A percentile compares a stretch with the other conserved stretches of the same genome.
These are phyloP conservation scores for Chaetomiaceae sp. DNA, from an alignment of 2,329 filamentous ascomycete genomes.

Conservation along the genomic window DNA sequence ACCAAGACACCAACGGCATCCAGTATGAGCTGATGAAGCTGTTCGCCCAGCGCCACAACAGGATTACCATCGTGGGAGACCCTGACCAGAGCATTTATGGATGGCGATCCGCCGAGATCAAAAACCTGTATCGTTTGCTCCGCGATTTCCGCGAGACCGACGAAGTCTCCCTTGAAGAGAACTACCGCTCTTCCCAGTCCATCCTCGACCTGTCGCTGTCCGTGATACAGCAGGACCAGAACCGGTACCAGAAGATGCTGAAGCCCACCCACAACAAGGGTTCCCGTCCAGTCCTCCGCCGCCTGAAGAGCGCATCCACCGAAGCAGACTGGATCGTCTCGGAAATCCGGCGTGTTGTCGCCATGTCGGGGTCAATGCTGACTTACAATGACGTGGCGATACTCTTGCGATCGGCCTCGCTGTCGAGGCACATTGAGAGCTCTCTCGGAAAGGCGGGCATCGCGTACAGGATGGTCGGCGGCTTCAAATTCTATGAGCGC, in stretches of 20 bases:
- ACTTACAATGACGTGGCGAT: conserved; percentile 77
- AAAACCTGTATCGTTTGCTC: conserved; percentile 77
- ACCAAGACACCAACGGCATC: conserved; percentile 92
- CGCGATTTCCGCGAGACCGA: conserved; percentile 71
- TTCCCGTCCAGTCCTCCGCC: conserved; percentile 74
- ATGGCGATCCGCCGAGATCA: conserved; percentile 88
- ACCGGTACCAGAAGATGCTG: conserved; percentile 73
- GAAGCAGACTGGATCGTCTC: conserved; percentile 88
- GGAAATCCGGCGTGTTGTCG: conserved; percentile 68
- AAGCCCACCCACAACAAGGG: conserved; percentile 77
- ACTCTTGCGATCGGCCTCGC: conserved; percentile 73
- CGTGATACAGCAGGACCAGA: conserved; percentile 85
- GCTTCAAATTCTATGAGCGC: conserved; percentile 86
- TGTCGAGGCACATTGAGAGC: conserved; percentile 83
- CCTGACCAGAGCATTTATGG: conserved; percentile 98
- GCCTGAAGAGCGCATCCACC: conserved; percentile 60
- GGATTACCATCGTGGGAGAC: conserved; percentile 94
- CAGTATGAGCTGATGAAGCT: conserved; percentile 94
- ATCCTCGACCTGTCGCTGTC: conserved; percentile 77
- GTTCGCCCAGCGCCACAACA: conserved; percentile 65
- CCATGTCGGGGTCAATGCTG: conserved; percentile 70
- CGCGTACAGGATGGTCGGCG: conserved; percentile 87
- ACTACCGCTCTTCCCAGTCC: conserved; percentile 84
- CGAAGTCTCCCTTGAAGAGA: conserved; percentile 83
- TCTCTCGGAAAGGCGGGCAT: conserved; percentile 76